phyloP scores from a whole-genome alignment of 495 filamentous ascomycete species.

The Penicillium coffeae region DNA sequence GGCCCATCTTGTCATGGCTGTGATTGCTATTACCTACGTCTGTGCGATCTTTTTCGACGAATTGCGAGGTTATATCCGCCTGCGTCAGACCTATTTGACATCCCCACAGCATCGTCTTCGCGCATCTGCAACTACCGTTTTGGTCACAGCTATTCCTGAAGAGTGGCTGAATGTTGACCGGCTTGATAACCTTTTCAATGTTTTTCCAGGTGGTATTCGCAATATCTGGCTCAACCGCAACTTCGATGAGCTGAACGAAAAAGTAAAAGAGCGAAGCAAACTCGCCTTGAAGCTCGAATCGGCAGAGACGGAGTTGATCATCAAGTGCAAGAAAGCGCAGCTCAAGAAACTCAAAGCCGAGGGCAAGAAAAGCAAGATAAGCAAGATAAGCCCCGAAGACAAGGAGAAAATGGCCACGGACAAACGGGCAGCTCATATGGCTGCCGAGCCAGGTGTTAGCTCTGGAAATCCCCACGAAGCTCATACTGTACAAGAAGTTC shows the following conservation, averaged over 20 bases:
- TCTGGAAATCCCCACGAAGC: slow-evolving; percentile 81
- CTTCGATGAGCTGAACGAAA: slow-evolving; percentile 80
- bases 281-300: slow-evolving; percentile 71
- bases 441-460: slow-evolving; percentile 67
- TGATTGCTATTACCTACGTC: slow-evolving; percentile 77
- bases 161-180: slow-evolving; percentile 84
- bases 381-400: slow-evolving; percentile 50
- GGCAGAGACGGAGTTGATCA: slow-evolving; percentile 82
- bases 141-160: slow-evolving; percentile 83
- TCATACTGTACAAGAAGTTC: slow-evolving; percentile 65
- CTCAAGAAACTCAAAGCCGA: slow-evolving; percentile 60
- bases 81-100: slow-evolving; percentile 93
- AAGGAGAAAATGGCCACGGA: slow-evolving; percentile 41
- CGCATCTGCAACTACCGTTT: slow-evolving; percentile 93
- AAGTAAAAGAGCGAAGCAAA: slow-evolving; percentile 70
- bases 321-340: slow-evolving; percentile 71
- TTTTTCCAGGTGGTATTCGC: slow-evolving; percentile 91
- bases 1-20: slow-evolving; percentile 81
- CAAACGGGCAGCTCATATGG: slow-evolving; percentile 55
- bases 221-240: slow-evolving; percentile 98
- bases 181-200: slow-evolving; percentile 83
- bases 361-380: slow-evolving; percentile 57
- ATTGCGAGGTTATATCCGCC: slow-evolving; percentile 83
- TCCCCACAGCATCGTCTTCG: slow-evolving; percentile 90
- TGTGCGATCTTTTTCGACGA: slow-evolving; percentile 88